Percentiles rank a stretch among this genome's conserved stretches.
Evolutionary conservation across 2,329 filamentous ascomycete species (phyloP).

Genomic region (Cercospora zeina): DNA sequence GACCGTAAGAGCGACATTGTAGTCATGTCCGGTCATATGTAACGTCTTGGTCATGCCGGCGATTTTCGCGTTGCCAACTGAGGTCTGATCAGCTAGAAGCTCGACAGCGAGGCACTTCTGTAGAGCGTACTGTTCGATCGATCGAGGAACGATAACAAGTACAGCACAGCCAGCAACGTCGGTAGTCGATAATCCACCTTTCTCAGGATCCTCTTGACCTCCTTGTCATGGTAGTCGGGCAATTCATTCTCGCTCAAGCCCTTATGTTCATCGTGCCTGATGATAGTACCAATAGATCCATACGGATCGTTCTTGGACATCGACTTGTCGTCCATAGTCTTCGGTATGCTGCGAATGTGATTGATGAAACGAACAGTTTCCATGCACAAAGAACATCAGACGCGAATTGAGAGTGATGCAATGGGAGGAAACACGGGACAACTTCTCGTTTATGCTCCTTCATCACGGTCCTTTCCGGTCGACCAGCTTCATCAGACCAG

Average conservation of each 20-base stretch:
- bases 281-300: constrained; percentile 6
- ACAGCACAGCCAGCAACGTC: constrained; percentile 43
- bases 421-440: not conserved
- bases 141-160: constrained; percentile 48
- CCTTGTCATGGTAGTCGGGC: constrained; percentile 26
- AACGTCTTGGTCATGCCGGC: constrained; percentile 41
- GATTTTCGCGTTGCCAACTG: constrained; percentile 42
- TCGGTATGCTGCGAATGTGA: constrained; percentile 12
- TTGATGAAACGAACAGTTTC: constrained; percentile 5
- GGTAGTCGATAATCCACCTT: constrained; percentile 29
- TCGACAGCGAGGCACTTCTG: not conserved
- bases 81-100: constrained; percentile 8
- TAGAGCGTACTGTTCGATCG: constrained; percentile 26
- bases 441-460: constrained; percentile 8
- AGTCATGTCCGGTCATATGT: constrained; percentile 45
- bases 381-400: not conserved
- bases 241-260: constrained; percentile 21
- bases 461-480: constrained; percentile 1
- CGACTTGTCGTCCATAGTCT: constrained; percentile 16
- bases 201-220: constrained; percentile 56
- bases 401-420: not conserved
- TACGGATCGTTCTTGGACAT: constrained; percentile 9
- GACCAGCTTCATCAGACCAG: constrained; percentile 7
- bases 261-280: constrained; percentile 22
- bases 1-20: constrained; percentile 44